phyloP scores from a whole-genome alignment of 2,329 filamentous ascomycete genomes.

The Talaromyces sp. region DNA sequence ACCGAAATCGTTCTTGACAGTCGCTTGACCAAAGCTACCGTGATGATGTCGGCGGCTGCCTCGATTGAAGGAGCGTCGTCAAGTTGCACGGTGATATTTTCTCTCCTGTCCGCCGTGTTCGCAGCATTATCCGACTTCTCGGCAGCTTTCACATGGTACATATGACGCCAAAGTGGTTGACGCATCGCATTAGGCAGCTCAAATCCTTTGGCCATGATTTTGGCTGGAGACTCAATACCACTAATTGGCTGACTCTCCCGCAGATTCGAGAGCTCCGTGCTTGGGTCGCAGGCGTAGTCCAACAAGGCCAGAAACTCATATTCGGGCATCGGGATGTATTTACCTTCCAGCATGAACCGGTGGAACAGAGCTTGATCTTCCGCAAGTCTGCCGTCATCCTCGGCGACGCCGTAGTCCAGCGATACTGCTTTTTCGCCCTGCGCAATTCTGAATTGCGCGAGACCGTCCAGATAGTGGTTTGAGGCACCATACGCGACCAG shows the following conservation, averaged over 20 bases:
- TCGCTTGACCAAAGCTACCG: background rate
- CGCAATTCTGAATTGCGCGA: background rate
- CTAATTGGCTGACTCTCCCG: background rate
- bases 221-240: background rate
- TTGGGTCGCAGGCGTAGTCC: background rate
- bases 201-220: background rate
- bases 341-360: slow-evolving; percentile 8
- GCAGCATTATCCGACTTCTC: background rate
- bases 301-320: slow-evolving; percentile 8
- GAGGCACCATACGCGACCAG: background rate
- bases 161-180: background rate
- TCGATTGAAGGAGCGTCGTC: background rate
- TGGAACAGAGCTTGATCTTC: slow-evolving; percentile 6
- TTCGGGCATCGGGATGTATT: slow-evolving; percentile 8
- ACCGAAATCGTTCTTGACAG: background rate
- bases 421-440: background rate
- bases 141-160: background rate
- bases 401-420: background rate
- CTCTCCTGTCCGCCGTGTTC: background rate
- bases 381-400: background rate
- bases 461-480: background rate
- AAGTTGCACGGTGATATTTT: background rate
- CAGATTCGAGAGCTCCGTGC: background rate
- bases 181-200: background rate
- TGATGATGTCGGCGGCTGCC: background rate